Percentiles rank a stretch among this genome's conserved stretches.
Conservation (phyloP, 179 eudicot genomes). For the Carnegiea gigantea region DNA sequence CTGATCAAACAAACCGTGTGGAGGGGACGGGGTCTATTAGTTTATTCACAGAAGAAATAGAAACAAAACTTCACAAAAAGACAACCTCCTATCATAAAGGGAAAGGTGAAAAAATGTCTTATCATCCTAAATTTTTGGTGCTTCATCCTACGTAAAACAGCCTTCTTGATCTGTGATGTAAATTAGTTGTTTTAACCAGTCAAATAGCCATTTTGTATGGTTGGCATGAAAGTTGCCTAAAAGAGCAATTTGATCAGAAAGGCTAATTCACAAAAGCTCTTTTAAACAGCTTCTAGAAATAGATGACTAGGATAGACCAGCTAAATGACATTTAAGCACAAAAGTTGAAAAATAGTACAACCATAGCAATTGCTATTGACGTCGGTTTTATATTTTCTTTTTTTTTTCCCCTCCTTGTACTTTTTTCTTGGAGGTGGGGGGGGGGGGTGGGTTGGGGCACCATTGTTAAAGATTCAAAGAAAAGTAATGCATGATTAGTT, state of each 20-base stretch:
- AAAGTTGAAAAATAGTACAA: background rate
- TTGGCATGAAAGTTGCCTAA: no score
- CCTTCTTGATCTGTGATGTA: background rate
- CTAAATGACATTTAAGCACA: background rate
- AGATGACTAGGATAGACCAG: background rate
- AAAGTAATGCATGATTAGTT: no score
- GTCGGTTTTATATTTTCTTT: no score
- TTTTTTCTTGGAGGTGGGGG: background rate
- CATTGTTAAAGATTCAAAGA: no score
- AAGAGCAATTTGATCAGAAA: background rate
- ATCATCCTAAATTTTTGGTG: background rate
- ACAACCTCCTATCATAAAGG: background rate
- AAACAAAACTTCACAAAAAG: background rate
- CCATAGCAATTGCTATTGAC: background rate
- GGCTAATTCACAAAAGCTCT: background rate
- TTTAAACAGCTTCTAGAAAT: background rate
- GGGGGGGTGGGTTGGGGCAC: background rate
- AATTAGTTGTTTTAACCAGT: background rate
- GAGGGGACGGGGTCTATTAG: background rate
- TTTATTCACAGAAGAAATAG: background rate
- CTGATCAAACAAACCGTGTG: constrained; percentile 35
- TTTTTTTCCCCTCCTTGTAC: no score
- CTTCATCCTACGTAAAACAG: background rate
- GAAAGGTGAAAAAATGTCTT: background rate
- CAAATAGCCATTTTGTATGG: background rate